Evolutionary conservation across 331 rosid genomes (phyloP).

Genomic region (Pyracantha coccinea): DNA sequence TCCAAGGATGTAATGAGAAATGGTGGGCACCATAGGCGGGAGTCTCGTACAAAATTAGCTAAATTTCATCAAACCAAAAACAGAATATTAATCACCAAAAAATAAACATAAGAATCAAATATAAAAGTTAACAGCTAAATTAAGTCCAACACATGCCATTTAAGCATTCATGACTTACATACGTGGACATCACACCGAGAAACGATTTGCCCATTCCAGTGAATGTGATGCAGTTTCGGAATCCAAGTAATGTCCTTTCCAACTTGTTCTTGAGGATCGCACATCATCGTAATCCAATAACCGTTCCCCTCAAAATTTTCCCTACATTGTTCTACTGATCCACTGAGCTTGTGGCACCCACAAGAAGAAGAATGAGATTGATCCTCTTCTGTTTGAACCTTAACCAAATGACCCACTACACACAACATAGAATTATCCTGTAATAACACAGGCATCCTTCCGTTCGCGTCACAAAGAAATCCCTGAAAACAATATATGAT

Average conservation of each 20-base stretch:
- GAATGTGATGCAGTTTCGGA: constrained; percentile 78
- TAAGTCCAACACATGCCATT: constrained; percentile 2
- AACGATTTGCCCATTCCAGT: constrained; percentile 61
- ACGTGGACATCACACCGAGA: constrained; percentile 83
- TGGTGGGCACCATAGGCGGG: constrained; percentile 67
- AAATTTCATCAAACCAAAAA: constrained; percentile 24
- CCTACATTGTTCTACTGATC: constrained; percentile 37
- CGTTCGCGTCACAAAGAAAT: constrained; percentile 37
- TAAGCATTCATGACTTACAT: constrained; percentile 71
- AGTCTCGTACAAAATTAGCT: constrained; percentile 74
- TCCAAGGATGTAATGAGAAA: constrained; percentile 43
- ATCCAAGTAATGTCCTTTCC: constrained; percentile 33
- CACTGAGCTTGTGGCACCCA: constrained; percentile 36
- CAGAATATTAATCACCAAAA: constrained; percentile 12
- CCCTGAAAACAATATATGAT: constrained; percentile 39
- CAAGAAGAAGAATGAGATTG: constrained; percentile 13
- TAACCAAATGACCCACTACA: constrained; percentile 42
- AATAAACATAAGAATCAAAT: constrained; percentile 6
- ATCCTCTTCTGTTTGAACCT: constrained; percentile 19
- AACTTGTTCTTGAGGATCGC: constrained; percentile 37
- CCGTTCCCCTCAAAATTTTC: constrained; percentile 31
- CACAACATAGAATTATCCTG: constrained; percentile 59
- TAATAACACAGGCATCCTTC: constrained; percentile 53
- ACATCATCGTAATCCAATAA: constrained; percentile 44
- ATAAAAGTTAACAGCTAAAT: background rate